These are phyloP conservation scores for Sanghuangporus weigelae DNA, from an alignment of 1,284 basidiomycete genomes.

Conservation along the genomic window DNA sequence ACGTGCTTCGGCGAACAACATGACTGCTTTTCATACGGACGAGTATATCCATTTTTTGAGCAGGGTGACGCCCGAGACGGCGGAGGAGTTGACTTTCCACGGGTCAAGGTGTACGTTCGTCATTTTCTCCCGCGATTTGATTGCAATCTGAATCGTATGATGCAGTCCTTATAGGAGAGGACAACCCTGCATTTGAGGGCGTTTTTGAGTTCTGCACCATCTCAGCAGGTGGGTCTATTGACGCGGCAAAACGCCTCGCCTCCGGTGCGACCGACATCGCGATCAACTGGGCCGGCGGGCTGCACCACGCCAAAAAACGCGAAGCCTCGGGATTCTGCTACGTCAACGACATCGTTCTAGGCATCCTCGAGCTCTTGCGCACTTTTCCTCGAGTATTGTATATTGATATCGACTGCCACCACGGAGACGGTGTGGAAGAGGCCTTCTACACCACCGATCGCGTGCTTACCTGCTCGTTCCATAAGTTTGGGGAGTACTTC, in stretches of 20 bases:
- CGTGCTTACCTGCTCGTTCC: conserved; percentile 95
- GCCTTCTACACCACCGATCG: conserved; percentile 97
- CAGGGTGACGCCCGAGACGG: conserved; percentile 85
- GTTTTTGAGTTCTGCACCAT: conserved; percentile 97
- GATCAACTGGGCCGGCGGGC: conserved; percentile 96
- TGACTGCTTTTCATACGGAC: conserved; percentile 96
- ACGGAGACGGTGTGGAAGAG: conserved; percentile 98
- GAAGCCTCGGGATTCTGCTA: conserved; percentile 98
- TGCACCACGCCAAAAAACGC: conserved; percentile 97
- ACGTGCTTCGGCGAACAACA: conserved; percentile 74
- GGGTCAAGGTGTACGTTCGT: conserved; percentile 76
- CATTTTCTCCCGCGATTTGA: neutral
- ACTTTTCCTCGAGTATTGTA: conserved; percentile 87
- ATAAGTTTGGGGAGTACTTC: conserved; percentile 97
- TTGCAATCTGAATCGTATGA: neutral
- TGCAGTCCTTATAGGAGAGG: conserved; percentile 84
- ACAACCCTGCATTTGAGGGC: conserved; percentile 96
- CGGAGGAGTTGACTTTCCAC: conserved; percentile 77
- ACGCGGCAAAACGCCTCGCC: conserved; percentile 79
- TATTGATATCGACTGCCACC: conserved; percentile 97
- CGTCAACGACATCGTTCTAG: conserved; percentile 93
- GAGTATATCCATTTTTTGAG: conserved; percentile 94
- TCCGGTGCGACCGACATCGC: conserved; percentile 86
- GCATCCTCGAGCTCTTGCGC: conserved; percentile 83
- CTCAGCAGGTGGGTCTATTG: conserved; percentile 92